phyloP scores from a whole-genome alignment of 208 protist genomes.

The Leishmania major region DNA sequence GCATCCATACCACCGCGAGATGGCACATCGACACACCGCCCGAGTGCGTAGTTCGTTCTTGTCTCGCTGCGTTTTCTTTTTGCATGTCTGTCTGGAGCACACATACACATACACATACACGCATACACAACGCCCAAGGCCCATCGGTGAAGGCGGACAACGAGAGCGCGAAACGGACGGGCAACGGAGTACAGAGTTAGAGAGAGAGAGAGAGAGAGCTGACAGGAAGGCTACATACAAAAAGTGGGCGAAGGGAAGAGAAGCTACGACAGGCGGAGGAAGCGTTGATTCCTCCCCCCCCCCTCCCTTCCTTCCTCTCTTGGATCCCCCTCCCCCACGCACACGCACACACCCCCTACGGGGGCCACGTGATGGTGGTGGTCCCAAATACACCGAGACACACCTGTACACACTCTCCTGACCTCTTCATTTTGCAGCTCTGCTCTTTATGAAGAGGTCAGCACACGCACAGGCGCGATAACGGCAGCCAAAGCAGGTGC shows the following conservation, averaged over 20 bases:
- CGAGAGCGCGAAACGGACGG: background rate
- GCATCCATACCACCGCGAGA: background rate
- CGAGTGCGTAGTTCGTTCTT: background rate
- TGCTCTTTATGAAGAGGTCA: background rate
- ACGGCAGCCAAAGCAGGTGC: background rate
- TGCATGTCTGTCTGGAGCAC: too few relatives aligned
- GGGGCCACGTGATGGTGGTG: too few relatives aligned
- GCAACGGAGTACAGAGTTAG: background rate
- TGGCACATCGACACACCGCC: too few relatives aligned
- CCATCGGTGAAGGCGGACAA: background rate
- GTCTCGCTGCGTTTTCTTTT: background rate
- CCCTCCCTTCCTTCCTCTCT: background rate
- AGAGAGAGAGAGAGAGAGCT: background rate
- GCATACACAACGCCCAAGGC: too few relatives aligned
- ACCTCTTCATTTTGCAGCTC: background rate
- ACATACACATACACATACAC: too few relatives aligned
- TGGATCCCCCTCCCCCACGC: too few relatives aligned
- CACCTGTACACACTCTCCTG: background rate
- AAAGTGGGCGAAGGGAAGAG: background rate
- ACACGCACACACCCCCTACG: background rate
- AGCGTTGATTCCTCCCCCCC: too few relatives aligned
- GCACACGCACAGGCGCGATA: background rate
- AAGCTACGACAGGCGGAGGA: background rate
- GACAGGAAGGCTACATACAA: background rate
- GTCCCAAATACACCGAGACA: background rate